These are phyloP conservation scores for Xylariaceae sp. DNA, from an alignment of 2,329 filamentous ascomycete genomes.

Conservation along the genomic window DNA sequence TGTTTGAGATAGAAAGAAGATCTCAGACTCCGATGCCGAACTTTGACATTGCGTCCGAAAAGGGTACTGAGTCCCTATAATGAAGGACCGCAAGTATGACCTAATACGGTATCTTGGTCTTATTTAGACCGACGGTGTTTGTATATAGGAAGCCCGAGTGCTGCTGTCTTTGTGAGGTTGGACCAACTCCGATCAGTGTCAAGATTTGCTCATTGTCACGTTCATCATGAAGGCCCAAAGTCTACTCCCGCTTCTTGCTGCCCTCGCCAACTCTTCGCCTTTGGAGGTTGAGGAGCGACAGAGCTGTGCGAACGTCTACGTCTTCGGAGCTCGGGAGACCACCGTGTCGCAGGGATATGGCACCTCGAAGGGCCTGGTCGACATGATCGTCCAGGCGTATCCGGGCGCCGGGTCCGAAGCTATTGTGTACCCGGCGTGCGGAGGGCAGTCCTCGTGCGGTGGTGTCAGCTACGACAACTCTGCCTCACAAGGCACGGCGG, in stretches of 20 bases:
- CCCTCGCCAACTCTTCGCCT: slow-evolving; percentile 6
- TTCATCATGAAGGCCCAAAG: slow-evolving; percentile 9
- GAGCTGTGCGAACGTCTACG: slow-evolving; percentile 12
- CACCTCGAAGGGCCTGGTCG: slow-evolving; percentile 11
- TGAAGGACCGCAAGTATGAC: too few species aligned
- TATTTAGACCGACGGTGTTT: too few species aligned
- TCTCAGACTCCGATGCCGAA: too few species aligned
- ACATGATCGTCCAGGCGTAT: slow-evolving; percentile 24
- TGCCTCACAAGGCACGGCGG: slow-evolving; percentile 47
- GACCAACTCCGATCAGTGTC: too few species aligned
- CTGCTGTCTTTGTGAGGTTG: too few species aligned
- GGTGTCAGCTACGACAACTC: slow-evolving; percentile 52
- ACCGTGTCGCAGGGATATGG: slow-evolving; percentile 11
- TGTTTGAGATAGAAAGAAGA: too few species aligned
- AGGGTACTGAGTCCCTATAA: too few species aligned
- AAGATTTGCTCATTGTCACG: background rate
- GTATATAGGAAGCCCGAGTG: too few species aligned
- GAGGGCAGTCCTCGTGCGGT: slow-evolving; percentile 52
- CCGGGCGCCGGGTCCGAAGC: slow-evolving; percentile 37
- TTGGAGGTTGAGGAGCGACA: slow-evolving; percentile 8
- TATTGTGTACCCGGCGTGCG: slow-evolving; percentile 53
- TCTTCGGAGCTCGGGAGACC: slow-evolving; percentile 17
- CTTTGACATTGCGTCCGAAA: too few species aligned
- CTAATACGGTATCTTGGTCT: too few species aligned
- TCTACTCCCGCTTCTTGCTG: slow-evolving; percentile 6